Percentiles rank a stretch among this genome's conserved stretches.
These are phyloP conservation scores for Neofusicoccum umdonicola DNA, from an alignment of 2,329 filamentous ascomycete genomes.

Conservation along the genomic window DNA sequence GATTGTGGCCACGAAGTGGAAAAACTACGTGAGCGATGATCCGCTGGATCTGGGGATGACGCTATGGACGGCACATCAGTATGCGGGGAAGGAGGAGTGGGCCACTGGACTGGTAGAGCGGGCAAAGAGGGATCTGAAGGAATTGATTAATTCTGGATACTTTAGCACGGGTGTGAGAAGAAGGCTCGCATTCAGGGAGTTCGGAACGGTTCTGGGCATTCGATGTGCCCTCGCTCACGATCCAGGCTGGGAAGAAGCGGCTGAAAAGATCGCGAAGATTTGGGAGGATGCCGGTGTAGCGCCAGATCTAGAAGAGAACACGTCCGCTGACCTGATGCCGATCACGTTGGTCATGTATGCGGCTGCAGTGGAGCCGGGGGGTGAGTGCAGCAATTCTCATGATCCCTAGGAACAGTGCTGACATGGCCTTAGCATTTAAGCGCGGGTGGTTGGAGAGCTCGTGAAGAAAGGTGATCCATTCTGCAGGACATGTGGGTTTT, in stretches of 20 bases:
- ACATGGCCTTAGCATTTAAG: neutral
- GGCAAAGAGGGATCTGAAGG: conserved; percentile 19
- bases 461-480: neutral
- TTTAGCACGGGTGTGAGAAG: conserved; percentile 4
- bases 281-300: conserved; percentile 37
- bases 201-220: conserved; percentile 23
- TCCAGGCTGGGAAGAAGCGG: neutral
- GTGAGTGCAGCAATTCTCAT: conserved; percentile 37
- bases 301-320: conserved; percentile 18
- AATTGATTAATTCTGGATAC: conserved; percentile 17
- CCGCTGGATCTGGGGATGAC: conserved; percentile 60
- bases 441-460: neutral
- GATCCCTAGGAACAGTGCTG: neutral
- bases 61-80: conserved; percentile 56
- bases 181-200: conserved; percentile 25
- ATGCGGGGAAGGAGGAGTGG: conserved; percentile 48
- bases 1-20: conserved; percentile 47
- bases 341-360: conserved; percentile 60
- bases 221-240: neutral
- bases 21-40: conserved; percentile 48
- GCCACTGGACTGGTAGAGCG: conserved; percentile 30
- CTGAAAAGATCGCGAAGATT: conserved; percentile 30
- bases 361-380: conserved; percentile 54
- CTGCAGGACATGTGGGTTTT: too few species aligned
- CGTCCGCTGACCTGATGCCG: conserved; percentile 46